Evolutionary conservation across 768 basidiomycete genomes (phyloP), one percentile per base, ranked within the genome.

Genomic region (Lentinula raphanica): DNA sequence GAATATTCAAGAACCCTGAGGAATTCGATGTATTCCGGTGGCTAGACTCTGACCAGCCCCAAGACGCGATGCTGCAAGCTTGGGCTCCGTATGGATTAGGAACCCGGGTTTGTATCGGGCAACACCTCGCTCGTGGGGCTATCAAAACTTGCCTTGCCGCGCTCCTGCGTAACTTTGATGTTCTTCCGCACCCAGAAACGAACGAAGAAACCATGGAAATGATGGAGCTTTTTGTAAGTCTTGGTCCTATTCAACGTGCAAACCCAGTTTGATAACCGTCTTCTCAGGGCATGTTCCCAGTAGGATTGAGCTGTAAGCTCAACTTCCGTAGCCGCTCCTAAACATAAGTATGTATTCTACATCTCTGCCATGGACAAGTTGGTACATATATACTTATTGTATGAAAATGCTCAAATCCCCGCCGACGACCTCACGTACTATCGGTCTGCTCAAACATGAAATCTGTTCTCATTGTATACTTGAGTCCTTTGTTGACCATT

Each of bases 1-100:
- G 23, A 15, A 53, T 39, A 1, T 53, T 53, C 3, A 21, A 23
- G 38, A 25, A 88, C 65, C 68, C 85, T 6, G 69, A 76, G 25
- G 73, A 90, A 38, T 94, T 91, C 71, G 82, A 90, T 57, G 81
- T 76, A 5, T 92, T 93, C 70, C 74, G 90, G 91, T 92, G 90
- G 90, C 75, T 91, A 31, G 77, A 76, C 38, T 69, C 72, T 23
- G 78, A 74, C 40, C 70, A 72, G 62, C 66, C 51, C 5, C 51
- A 39, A 15, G 36, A 53, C 23, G 35, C 51, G 6, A 38, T 36
- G 51, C 19, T 53, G 25, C 51, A 53, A 38, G 32, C 21, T 11
- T 53, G 23, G 36, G 35, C 19, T 6, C 70, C 25, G 53, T 55
- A 12, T 68, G 60, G n/a, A 66, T 78, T 76, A 19, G 90, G 90